Evolutionary conservation across 495 filamentous ascomycete genomes (phyloP).

Genomic region (Talaromyces proteolyticus): DNA sequence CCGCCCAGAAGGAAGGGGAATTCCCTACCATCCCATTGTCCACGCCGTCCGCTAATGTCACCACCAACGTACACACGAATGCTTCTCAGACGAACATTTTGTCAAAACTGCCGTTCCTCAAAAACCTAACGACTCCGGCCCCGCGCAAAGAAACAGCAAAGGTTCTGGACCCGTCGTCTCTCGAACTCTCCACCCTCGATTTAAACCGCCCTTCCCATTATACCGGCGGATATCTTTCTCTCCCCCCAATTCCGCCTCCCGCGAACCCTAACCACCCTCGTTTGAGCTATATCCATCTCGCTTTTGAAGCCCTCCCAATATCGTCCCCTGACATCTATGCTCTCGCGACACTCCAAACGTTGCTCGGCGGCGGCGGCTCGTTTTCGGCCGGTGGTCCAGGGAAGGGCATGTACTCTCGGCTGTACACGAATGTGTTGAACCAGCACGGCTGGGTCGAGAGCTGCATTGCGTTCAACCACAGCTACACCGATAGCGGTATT

Average conservation of each 20-base stretch:
- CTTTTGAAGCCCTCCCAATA: constrained; percentile 93
- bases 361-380: constrained; percentile 92
- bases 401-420: constrained; percentile 97
- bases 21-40: constrained; percentile 34
- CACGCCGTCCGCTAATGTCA: constrained; percentile 32
- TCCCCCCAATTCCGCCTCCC: constrained; percentile 73
- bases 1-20: constrained; percentile 30
- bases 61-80: constrained; percentile 30
- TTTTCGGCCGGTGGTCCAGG: constrained; percentile 97
- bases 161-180: constrained; percentile 30
- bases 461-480: constrained; percentile 93
- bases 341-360: constrained; percentile 90
- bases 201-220: constrained; percentile 70
- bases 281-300: constrained; percentile 87
- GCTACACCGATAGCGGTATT: constrained; percentile 89
- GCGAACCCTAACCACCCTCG: constrained; percentile 71
- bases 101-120: constrained; percentile 87
- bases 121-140: constrained; percentile 75
- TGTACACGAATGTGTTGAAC: constrained; percentile 97
- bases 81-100: constrained; percentile 52
- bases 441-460: constrained; percentile 95
- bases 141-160: constrained; percentile 52
- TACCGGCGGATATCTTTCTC: constrained; percentile 85
- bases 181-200: constrained; percentile 45
- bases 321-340: constrained; percentile 90